These are phyloP conservation scores for Penicillium odoratum DNA, from an alignment of 495 filamentous ascomycete species.

Conservation along the genomic window DNA sequence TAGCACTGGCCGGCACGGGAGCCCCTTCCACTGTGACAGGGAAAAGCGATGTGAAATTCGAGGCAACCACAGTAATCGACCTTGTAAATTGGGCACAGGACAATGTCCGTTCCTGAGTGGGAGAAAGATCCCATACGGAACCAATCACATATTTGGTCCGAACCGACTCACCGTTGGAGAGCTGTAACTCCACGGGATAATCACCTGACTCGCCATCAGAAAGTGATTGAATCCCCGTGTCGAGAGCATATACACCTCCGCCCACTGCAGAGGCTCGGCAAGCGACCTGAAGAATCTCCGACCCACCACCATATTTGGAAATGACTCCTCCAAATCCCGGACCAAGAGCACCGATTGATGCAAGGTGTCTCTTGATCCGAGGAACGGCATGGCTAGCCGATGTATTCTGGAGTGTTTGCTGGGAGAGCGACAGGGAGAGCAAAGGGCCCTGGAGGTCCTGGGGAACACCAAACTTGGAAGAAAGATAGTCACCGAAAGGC, in stretches of 20 bases:
- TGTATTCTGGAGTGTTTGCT: slow-evolving; percentile 55
- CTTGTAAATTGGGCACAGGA: slow-evolving; percentile 35
- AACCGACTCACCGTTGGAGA: slow-evolving; percentile 62
- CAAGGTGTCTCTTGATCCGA: slow-evolving; percentile 74
- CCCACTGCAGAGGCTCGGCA: slow-evolving; percentile 92
- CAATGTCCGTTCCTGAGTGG: slow-evolving; percentile 14
- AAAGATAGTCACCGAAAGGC: slow-evolving; percentile 64
- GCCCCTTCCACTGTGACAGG: slow-evolving; percentile 70
- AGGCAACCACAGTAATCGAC: slow-evolving; percentile 66
- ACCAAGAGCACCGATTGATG: slow-evolving; percentile 83
- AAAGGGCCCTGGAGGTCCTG: slow-evolving; percentile 67
- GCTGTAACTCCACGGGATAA: slow-evolving; percentile 42
- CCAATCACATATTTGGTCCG: slow-evolving; percentile 58
- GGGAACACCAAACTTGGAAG: slow-evolving; percentile 71
- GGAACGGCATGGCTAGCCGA: slow-evolving; percentile 64
- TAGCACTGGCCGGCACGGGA: slow-evolving; percentile 69
- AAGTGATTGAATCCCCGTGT: slow-evolving; percentile 56
- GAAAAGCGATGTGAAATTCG: slow-evolving; percentile 66
- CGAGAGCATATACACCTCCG: slow-evolving; percentile 85
- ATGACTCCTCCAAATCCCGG: slow-evolving; percentile 82
- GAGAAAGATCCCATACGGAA: slow-evolving; percentile 39
- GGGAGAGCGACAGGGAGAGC: slow-evolving; percentile 75
- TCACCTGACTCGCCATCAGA: slow-evolving; percentile 19
- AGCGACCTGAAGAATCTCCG: slow-evolving; percentile 90
- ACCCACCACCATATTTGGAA: slow-evolving; percentile 87